Base-by-base conservation (phyloP, 805 yeast genomes). In the Hanseniaspora osmophila region DNA sequence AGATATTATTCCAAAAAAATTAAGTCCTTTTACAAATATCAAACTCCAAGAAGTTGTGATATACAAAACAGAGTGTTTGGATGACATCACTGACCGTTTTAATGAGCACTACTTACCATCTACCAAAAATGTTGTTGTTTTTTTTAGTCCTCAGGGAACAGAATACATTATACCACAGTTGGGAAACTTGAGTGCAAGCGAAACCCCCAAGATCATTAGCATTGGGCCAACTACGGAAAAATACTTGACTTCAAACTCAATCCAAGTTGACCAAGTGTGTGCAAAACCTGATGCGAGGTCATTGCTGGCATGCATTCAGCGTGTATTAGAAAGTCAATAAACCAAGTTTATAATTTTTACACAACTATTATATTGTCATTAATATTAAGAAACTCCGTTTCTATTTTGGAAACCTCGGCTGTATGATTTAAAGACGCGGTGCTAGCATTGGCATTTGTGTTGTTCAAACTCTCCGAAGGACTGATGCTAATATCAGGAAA, bases 141-240 rank as follows among this genome's bases (percentile, higher is more conserved):
- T 90, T 49, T 90, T 88, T 62, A 84, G 96, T 50, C 94, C 96
- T 0, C 94, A 92, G 53, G 95, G 95, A 0, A 80, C 94, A 0
- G 73, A 71, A 29, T 67, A 61, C 1, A 78, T 87, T 11, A 73
- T 84, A 3, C 30, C 37, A n/a, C 27, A 30, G 18, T 13, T 35
- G 18, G 61, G 70, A 10, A 68, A 69, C 49, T 46, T 75, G n/a
- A 58, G 56, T 42, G 55, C 37, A 37, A 45, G 19, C 27, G 22
- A 6, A 11, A 39, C 37, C 10, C 11, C 43, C 0, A 70, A 68
- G 42, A 64, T 86, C 13, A 96, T 94, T 0, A 78, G 88, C 3
- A 90, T 90, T 47, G 97, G 97, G 0, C 96, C 96, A 2, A 90
- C 96, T 0, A 90, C 97, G 0, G 77, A 81, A 46, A 69, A 66